Percentiles rank a stretch among this genome's conserved stretches.
Conservation (phyloP, 768 basidiomycete species). For the Boletellus ananas region DNA sequence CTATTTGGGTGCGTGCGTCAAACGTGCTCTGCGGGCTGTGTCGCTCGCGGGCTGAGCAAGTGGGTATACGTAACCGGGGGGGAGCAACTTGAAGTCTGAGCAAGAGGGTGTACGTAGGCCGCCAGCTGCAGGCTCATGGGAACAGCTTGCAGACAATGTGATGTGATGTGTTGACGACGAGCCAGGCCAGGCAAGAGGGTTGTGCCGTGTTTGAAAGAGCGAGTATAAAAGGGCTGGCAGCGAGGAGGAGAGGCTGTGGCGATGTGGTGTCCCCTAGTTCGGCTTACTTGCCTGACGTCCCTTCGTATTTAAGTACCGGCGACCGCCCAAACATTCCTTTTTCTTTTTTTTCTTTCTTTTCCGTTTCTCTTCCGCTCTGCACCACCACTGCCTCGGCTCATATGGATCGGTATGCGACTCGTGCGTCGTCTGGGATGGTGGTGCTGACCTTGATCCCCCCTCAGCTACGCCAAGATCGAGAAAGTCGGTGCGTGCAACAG, state of each 20-base stretch:
- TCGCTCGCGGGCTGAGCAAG: too few relatives aligned
- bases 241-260: constrained; percentile 4
- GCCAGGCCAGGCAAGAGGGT: neutral
- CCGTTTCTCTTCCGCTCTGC: neutral
- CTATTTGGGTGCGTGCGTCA: neutral
- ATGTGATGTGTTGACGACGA: constrained; percentile 12
- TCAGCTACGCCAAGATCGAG: constrained; percentile 94
- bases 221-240: neutral
- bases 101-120: too few relatives aligned
- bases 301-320: constrained; percentile 19
- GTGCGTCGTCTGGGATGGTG: constrained; percentile 4
- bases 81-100: too few relatives aligned
- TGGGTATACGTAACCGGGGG: too few relatives aligned
- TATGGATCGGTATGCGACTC: constrained; percentile 33
- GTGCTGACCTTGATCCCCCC: constrained; percentile 25
- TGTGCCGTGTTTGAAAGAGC: constrained; percentile 1
- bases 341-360: neutral
- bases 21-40: too few relatives aligned
- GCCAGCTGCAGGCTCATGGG: too few relatives aligned
- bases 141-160: constrained; percentile 2
- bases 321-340: constrained; percentile 5
- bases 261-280: constrained; percentile 16
- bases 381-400: constrained; percentile 9
- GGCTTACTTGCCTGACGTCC: constrained; percentile 10
- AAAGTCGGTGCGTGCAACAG: constrained; percentile 81